Conservation (phyloP, 345 rosid species). For the Schrenkiella parvula region DNA sequence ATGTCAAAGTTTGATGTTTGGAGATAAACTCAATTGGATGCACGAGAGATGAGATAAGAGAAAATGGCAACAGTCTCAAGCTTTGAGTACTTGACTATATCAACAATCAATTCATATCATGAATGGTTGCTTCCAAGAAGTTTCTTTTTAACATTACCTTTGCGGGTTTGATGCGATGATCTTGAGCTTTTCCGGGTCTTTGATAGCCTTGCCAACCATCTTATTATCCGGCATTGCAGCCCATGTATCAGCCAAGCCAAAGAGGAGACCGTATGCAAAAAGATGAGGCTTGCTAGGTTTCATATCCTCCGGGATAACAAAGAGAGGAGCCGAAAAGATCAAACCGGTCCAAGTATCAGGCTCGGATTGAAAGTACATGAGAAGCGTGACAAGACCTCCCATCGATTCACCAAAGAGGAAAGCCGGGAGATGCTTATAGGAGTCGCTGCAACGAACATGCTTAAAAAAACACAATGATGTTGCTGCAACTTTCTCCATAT, state of each 20-base stretch:
- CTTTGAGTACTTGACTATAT: neutral
- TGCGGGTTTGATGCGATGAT: constrained; percentile 80
- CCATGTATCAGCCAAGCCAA: constrained; percentile 95
- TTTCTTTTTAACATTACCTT: constrained; percentile 51
- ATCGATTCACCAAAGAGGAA: constrained; percentile 90
- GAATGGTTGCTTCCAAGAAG: constrained; percentile 45
- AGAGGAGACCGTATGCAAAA: constrained; percentile 73
- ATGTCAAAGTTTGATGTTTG: neutral
- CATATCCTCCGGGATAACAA: constrained; percentile 85
- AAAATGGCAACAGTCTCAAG: neutral
- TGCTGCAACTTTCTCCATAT: constrained; percentile 84
- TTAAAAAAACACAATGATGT: constrained; percentile 76
- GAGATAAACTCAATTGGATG: too few relatives aligned
- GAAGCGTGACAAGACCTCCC: constrained; percentile 84
- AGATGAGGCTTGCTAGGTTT: constrained; percentile 70
- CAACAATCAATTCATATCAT: neutral
- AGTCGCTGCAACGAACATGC: constrained; percentile 65
- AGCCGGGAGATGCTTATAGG: constrained; percentile 71
- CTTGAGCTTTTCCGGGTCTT: constrained; percentile 76
- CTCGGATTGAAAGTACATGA: constrained; percentile 89
- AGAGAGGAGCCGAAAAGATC: constrained; percentile 94
- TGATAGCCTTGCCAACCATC: constrained; percentile 82
- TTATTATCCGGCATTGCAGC: constrained; percentile 86
- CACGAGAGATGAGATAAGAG: neutral
- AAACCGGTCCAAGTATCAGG: constrained; percentile 80